These are phyloP conservation scores for Candida coquimbonensis DNA, from an alignment of 805 yeast genomes.

Conservation along the genomic window DNA sequence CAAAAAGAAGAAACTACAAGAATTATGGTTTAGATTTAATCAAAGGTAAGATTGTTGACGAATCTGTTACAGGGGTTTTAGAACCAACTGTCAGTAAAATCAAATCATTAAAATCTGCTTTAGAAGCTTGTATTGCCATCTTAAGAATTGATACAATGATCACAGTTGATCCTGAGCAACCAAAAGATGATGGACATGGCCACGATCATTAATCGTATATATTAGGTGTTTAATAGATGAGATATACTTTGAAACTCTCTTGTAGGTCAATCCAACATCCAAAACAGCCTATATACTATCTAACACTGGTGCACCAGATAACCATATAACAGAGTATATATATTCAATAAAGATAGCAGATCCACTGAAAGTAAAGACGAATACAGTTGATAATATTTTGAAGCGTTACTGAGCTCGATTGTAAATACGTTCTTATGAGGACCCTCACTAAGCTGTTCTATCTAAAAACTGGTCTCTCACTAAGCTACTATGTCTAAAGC, in stretches of 20 bases:
- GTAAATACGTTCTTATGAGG: no score
- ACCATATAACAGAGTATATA: no score
- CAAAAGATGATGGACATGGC: slow-evolving; percentile 85
- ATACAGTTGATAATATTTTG: no score
- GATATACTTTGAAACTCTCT: neutral
- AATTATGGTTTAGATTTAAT: slow-evolving; percentile 90
- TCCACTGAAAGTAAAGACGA: no score
- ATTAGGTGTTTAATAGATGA: neutral
- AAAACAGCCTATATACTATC: no score
- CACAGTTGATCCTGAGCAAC: slow-evolving; percentile 92
- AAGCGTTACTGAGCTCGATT: no score
- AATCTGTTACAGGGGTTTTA: slow-evolving; percentile 74
- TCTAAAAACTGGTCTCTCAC: no score
- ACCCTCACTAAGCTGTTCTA: no score
- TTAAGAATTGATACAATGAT: slow-evolving; percentile 98
- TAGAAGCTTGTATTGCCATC: slow-evolving; percentile 97
- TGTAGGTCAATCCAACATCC: no score
- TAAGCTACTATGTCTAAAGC: no score
- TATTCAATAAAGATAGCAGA: no score
- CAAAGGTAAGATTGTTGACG: slow-evolving; percentile 88
- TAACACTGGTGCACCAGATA: no score
- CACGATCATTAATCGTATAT: slow-evolving; percentile 34
- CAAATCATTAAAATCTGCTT: slow-evolving; percentile 88
- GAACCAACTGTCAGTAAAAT: slow-evolving; percentile 94
- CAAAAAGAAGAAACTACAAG: slow-evolving; percentile 77